Evolutionary conservation across 1,284 basidiomycete species (phyloP), one percentile per base, ranked within the genome.

Genomic region (Ceratobasidium sp.): DNA sequence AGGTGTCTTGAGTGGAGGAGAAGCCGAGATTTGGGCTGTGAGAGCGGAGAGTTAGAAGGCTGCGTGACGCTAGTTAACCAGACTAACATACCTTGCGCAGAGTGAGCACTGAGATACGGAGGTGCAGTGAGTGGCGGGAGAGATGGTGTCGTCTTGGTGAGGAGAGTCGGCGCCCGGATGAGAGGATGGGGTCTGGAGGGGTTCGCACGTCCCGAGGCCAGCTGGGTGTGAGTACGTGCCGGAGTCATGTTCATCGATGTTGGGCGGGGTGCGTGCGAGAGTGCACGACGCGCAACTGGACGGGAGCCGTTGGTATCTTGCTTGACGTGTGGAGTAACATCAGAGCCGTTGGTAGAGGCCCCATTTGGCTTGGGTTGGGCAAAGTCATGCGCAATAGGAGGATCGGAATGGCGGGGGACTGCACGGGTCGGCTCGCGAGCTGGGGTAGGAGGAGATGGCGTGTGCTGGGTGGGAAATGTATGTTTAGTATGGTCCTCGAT

Each of bases 401-500:
- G 38, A 18, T 67, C 64, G 9, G 49, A 55, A 44, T 49, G 43
- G 6, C 35, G 16, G 26, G 64, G 30, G 16, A 35, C 64, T 18
- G 35, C 16, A 32, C 50, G 32, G 14, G 38, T 32, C 18, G 52
- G 26, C 16, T 30, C 11, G 0, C 57, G 41, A 4, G 28, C 66
- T 9, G 35, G 66, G 30, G 43, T 11, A 7, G 66, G 38, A 18
- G 62, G 50, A 55, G 52, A 46, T 9, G 66, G 43, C 1, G 58
- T 61, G 41, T 61, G 58, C 8, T 70, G 52, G 43, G 52, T 58
- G 11, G 66, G 54, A 44, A 70, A 58, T 21, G 66, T 57, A 52
- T 70, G 66, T 70, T 70, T 70, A 16, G 66, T 46, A 44, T 70
- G 66, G 43, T 70, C 54, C 38, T 43, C 46, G 54, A 57, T 23